These are phyloP conservation scores for Dioszegia hungarica DNA, from an alignment of 768 basidiomycete genomes.

Conservation along the genomic window DNA sequence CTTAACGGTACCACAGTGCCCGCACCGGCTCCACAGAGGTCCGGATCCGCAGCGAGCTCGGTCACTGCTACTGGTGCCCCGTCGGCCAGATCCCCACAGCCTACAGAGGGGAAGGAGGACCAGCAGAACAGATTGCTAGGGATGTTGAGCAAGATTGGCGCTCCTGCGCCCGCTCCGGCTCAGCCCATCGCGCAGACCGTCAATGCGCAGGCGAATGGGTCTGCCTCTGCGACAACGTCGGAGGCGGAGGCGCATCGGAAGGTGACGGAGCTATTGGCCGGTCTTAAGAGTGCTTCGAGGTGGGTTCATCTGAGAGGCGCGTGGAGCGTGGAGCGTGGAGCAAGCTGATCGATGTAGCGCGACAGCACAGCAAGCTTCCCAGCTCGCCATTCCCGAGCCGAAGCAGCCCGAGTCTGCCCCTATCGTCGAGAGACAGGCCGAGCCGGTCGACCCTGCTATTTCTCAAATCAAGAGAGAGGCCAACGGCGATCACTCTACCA, in stretches of 20 bases:
- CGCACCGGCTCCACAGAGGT: neutral
- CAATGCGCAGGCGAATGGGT: no score
- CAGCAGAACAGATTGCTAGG: slow-evolving; percentile 20
- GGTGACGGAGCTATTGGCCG: neutral
- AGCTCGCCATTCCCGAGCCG: neutral
- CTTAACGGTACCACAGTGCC: no score
- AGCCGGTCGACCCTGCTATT: no score
- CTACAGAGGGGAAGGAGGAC: neutral
- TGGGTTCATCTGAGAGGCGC: neutral
- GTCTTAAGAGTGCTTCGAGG: neutral
- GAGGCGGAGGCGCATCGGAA: neutral
- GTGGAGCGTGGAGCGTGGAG: no score
- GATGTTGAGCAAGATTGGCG: slow-evolving; percentile 21
- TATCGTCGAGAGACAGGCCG: no score
- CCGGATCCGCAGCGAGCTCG: no score
- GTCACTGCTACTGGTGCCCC: no score
- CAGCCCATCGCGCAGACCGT: neutral
- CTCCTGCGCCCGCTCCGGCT: neutral
- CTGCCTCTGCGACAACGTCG: no score
- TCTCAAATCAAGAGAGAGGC: no score
- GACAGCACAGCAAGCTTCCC: neutral
- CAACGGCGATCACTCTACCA: neutral
- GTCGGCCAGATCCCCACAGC: neutral
- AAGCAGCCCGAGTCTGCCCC: no score
- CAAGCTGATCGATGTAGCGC: neutral